These are phyloP conservation scores for Neurospora discreta DNA, from an alignment of 495 filamentous ascomycete genomes.

Conservation along the genomic window DNA sequence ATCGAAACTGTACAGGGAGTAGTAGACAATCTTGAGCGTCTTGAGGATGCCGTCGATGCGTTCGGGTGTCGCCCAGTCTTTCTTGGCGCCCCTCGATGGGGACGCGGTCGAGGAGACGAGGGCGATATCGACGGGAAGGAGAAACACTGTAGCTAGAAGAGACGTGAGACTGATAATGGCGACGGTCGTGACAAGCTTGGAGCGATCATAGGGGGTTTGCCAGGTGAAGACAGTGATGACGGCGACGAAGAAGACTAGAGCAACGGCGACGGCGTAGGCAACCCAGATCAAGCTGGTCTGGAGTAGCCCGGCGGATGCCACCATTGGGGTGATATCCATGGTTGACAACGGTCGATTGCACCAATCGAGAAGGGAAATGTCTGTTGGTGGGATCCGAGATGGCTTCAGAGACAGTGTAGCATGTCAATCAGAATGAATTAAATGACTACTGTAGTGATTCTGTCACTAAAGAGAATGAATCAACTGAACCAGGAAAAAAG, in stretches of 20 bases:
- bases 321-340: constrained; percentile 22
- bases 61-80: constrained; percentile 84
- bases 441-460: too few relatives aligned
- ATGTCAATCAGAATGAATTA: too few relatives aligned
- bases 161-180: constrained; percentile 76
- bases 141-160: constrained; percentile 81
- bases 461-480: not conserved
- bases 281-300: constrained; percentile 85
- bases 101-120: constrained; percentile 81
- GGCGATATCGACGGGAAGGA: constrained; percentile 91
- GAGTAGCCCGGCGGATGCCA: constrained; percentile 52
- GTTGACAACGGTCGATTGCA: not conserved
- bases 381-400: not conserved
- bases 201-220: constrained; percentile 79
- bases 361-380: not conserved
- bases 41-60: constrained; percentile 63
- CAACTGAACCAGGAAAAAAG: not conserved
- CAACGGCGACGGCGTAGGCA: constrained; percentile 73
- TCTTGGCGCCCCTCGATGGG: constrained; percentile 66
- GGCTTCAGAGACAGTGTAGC: not conserved
- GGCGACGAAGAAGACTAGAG: constrained; percentile 56
- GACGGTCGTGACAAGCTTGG: constrained; percentile 64
- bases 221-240: constrained; percentile 76
- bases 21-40: constrained; percentile 82
- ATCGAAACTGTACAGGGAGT: constrained; percentile 83